Conservation (phyloP, 805 yeast genomes). For the Maudiozyma saulgeensis region DNA sequence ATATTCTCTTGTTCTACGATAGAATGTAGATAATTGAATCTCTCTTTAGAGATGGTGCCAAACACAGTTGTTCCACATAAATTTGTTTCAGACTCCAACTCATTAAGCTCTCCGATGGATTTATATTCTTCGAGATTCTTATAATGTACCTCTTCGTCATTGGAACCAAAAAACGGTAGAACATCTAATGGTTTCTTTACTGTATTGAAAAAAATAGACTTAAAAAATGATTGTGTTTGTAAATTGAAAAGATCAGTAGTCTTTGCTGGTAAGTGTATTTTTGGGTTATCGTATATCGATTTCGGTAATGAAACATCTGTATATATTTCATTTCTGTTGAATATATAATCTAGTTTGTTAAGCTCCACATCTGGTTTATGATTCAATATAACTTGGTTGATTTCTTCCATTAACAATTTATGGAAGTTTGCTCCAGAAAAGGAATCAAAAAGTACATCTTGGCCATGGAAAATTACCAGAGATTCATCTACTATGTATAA, state of each 20-base stretch:
- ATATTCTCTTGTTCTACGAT: slow-evolving; percentile 14
- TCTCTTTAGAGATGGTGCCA: slow-evolving; percentile 14
- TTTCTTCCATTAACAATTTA: slow-evolving; percentile 13
- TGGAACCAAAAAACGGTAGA: slow-evolving; percentile 1
- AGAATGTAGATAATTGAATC: slow-evolving; percentile 10
- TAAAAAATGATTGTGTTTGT: slow-evolving; percentile 23
- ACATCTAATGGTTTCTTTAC: slow-evolving; percentile 20
- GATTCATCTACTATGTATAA: slow-evolving; percentile 21
- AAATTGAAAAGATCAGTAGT: slow-evolving; percentile 17
- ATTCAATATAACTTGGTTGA: slow-evolving; percentile 6
- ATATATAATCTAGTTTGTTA: slow-evolving; percentile 2
- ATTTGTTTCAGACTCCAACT: slow-evolving; percentile 8
- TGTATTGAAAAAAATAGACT: slow-evolving; percentile 16
- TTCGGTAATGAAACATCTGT: slow-evolving; percentile 9
- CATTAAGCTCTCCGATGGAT: slow-evolving; percentile 5
- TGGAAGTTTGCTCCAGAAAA: slow-evolving; percentile 26
- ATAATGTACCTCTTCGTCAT: neutral
- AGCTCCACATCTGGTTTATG: neutral
- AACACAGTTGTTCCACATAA: slow-evolving; percentile 24
- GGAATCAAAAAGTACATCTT: slow-evolving; percentile 24
- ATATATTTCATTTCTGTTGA: neutral
- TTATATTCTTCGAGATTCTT: slow-evolving; percentile 5
- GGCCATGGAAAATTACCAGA: slow-evolving; percentile 24
- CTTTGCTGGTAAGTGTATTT: slow-evolving; percentile 18
- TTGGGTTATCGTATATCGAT: slow-evolving; percentile 22